These are phyloP conservation scores for Cryphonectria carpinicola DNA, from an alignment of 2,329 filamentous ascomycete genomes.

Conservation along the genomic window DNA sequence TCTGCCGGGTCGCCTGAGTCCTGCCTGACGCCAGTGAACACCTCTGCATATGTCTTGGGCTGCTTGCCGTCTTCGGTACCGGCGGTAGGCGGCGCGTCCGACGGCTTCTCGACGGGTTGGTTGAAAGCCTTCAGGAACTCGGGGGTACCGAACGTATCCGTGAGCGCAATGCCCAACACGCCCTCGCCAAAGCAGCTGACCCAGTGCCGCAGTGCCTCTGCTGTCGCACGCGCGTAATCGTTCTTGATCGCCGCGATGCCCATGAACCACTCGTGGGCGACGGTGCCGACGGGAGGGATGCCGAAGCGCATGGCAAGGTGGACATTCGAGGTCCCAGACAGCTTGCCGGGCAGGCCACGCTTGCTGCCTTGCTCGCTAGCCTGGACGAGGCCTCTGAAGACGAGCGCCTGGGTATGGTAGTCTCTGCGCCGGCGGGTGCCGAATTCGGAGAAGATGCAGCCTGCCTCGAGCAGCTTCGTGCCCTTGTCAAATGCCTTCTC, in stretches of 20 bases:
- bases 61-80: slow-evolving; percentile 42
- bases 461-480: slow-evolving; percentile 73
- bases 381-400: slow-evolving; percentile 82
- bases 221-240: slow-evolving; percentile 83
- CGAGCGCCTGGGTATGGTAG: slow-evolving; percentile 92
- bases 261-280: slow-evolving; percentile 99
- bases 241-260: slow-evolving; percentile 89
- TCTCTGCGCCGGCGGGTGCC: slow-evolving; percentile 87
- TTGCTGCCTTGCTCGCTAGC: slow-evolving; percentile 73
- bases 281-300: slow-evolving; percentile 82
- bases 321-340: slow-evolving; percentile 93
- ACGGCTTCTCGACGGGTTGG: slow-evolving; percentile 58
- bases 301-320: slow-evolving; percentile 94
- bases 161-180: slow-evolving; percentile 85
- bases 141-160: slow-evolving; percentile 93
- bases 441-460: slow-evolving; percentile 92
- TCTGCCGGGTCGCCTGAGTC: slow-evolving; percentile 85
- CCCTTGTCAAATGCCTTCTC: slow-evolving; percentile 85
- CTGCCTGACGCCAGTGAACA: slow-evolving; percentile 84
- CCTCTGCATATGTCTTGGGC: slow-evolving; percentile 72
- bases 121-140: slow-evolving; percentile 86
- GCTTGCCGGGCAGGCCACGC: slow-evolving; percentile 69
- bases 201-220: slow-evolving; percentile 86
- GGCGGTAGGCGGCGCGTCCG: slow-evolving; percentile 41
- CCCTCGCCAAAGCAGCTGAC: slow-evolving; percentile 85